These are phyloP conservation scores for Durusdinium trenchii DNA, from an alignment of 73 alveolate species.

Conservation along the genomic window DNA sequence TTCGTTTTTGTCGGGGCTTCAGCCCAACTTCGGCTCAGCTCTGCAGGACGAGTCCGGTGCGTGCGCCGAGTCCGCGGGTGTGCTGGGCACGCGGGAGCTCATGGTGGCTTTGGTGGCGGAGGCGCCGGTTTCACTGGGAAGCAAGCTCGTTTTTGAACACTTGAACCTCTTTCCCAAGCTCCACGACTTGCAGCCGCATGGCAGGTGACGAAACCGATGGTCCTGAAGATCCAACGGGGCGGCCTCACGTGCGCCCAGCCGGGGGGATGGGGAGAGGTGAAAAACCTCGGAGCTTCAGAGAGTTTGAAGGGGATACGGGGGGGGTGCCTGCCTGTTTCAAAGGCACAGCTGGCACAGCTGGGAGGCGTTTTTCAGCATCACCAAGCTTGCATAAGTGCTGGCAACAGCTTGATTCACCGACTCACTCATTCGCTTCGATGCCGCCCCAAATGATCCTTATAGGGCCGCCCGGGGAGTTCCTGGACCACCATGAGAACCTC, in stretches of 20 bases:
- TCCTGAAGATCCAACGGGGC: slow-evolving; percentile 53
- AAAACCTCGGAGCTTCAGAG: no score
- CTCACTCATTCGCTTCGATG: background rate
- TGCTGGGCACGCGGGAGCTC: slow-evolving; percentile 71
- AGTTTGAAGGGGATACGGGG: no score
- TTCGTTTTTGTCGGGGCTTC: no score
- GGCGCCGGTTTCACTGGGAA: background rate
- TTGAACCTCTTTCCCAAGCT: background rate
- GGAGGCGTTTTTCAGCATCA: background rate
- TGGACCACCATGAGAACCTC: no score
- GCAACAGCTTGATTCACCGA: no score
- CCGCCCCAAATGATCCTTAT: background rate
- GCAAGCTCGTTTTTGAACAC: background rate
- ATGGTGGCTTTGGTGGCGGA: slow-evolving; percentile 60
- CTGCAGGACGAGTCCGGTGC: no score
- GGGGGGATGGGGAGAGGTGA: no score
- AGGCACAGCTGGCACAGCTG: background rate
- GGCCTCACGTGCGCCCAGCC: slow-evolving; percentile 53
- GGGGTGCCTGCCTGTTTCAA: no score
- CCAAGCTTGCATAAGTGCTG: background rate
- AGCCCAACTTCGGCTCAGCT: no score
- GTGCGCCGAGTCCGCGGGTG: no score
- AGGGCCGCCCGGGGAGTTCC: no score
- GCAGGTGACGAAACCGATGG: slow-evolving; percentile 83
- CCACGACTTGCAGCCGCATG: background rate